Evolutionary conservation across 176 grass and related monocot genomes (phyloP).

Genomic region (Hyparrhenia diplandra): DNA sequence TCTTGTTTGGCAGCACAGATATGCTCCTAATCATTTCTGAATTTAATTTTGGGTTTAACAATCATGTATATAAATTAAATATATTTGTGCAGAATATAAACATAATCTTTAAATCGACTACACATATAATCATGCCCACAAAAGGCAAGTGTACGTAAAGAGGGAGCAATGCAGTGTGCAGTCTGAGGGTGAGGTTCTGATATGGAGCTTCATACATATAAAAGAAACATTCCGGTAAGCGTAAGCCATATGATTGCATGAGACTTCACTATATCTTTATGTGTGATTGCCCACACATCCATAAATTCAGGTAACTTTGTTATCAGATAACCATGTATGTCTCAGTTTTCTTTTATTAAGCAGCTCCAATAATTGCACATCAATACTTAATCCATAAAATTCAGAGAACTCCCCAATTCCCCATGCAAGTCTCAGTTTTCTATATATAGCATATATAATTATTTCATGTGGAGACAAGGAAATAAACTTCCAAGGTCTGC

Average conservation of each 20-base stretch:
- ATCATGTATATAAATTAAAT: too few relatives aligned
- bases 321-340: background rate
- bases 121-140: background rate
- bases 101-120: too few relatives aligned
- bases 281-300: background rate
- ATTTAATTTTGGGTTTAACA: background rate
- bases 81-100: too few relatives aligned
- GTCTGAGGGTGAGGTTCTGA: background rate
- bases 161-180: background rate
- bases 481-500: background rate
- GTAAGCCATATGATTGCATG: background rate
- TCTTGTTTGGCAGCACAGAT: background rate
- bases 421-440: too few relatives aligned
- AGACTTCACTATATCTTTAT: background rate
- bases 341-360: background rate
- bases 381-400: too few relatives aligned
- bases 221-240: background rate
- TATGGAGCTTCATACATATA: too few relatives aligned
- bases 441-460: too few relatives aligned
- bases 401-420: too few relatives aligned
- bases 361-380: background rate
- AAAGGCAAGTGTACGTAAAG: background rate
- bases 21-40: background rate
- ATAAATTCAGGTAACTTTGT: constrained; percentile 1
- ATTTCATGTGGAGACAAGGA: constrained; percentile 21